Evolutionary conservation across 306 rosid species (phyloP).

Genomic region (Medicago lupulina): DNA sequence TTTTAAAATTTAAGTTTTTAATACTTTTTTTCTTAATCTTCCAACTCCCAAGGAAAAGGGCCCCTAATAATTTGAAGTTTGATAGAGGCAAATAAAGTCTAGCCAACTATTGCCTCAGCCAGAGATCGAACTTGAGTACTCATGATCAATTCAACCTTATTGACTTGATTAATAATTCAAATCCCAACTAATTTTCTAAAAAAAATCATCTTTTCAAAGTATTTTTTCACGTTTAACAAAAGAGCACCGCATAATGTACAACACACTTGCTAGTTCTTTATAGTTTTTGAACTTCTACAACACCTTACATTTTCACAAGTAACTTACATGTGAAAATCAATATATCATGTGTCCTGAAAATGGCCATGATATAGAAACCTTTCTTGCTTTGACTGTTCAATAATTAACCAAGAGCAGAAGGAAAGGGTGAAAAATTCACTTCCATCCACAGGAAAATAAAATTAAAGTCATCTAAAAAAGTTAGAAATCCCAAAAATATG

Average conservation of each 20-base stretch:
- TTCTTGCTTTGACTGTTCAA: slow-evolving; percentile 25
- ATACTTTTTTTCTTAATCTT: not conserved
- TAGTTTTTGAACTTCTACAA: slow-evolving; percentile 16
- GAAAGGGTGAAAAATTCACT: not conserved
- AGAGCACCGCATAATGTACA: not conserved
- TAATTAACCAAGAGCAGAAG: slow-evolving; percentile 5
- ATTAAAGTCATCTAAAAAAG: slow-evolving; percentile 14
- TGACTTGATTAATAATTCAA: not conserved
- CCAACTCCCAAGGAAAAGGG: too few species aligned
- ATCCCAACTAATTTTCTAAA: not conserved
- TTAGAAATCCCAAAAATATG: slow-evolving; percentile 25
- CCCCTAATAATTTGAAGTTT: not conserved
- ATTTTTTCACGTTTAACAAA: not conserved
- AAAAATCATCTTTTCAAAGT: not conserved
- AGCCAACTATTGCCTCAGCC: not conserved
- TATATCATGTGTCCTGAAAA: slow-evolving; percentile 20
- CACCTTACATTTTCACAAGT: not conserved
- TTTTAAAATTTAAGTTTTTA: not conserved
- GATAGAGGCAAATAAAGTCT: not conserved
- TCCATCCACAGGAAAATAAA: slow-evolving; percentile 21
- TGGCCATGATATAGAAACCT: not conserved
- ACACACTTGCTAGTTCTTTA: not conserved
- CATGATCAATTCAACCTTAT: not conserved
- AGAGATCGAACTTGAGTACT: not conserved
- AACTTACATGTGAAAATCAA: slow-evolving; percentile 1